These are phyloP conservation scores for Alternaria sp. DNA, from an alignment of 2,329 filamentous ascomycete genomes.

Conservation along the genomic window DNA sequence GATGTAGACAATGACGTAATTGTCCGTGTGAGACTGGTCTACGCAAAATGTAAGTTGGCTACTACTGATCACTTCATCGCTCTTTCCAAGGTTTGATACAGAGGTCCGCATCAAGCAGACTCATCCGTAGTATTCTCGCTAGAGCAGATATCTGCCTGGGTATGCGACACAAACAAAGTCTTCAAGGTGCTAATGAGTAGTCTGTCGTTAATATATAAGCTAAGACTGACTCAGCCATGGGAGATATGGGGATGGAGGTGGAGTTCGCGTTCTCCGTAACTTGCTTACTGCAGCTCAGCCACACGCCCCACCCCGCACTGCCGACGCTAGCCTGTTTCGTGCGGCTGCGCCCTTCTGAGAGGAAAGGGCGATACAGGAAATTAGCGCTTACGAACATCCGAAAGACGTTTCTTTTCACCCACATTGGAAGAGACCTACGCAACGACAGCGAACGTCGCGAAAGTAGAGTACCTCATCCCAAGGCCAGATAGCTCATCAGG, in stretches of 20 bases:
- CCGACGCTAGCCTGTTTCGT: conserved; percentile 11
- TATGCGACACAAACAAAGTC: background rate
- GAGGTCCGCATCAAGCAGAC: background rate
- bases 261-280: conserved; percentile 6
- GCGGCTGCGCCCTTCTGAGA: conserved; percentile 19
- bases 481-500: background rate
- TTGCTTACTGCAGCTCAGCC: conserved; percentile 13
- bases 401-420: conserved; percentile 6
- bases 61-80: background rate
- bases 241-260: background rate
- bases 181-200: background rate
- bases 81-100: background rate
- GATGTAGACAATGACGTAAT: background rate
- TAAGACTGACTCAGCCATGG: background rate
- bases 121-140: background rate
- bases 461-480: background rate
- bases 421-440: background rate
- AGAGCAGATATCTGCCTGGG: background rate
- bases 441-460: background rate
- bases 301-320: conserved; percentile 14
- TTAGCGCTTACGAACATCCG: conserved; percentile 20
- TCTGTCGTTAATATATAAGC: background rate
- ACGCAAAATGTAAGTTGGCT: background rate
- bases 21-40: background rate
- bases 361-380: conserved; percentile 23